These are phyloP conservation scores for Neofusicoccum cordaticola DNA, from an alignment of 2,329 filamentous ascomycete genomes.

Conservation along the genomic window DNA sequence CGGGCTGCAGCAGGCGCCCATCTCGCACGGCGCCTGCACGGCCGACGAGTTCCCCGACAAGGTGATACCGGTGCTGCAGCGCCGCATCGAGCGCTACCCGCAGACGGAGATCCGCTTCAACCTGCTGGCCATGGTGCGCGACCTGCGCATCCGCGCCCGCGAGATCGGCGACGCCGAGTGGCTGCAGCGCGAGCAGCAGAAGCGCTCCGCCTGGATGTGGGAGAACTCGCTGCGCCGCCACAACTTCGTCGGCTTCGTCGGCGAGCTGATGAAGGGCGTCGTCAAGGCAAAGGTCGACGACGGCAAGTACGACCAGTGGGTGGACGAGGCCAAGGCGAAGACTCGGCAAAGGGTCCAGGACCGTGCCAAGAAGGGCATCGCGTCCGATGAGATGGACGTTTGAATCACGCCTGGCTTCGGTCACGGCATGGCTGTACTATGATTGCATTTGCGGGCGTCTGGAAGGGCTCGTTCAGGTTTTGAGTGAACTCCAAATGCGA, in stretches of 20 bases:
- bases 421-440: not conserved
- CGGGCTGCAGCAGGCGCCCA: slow-evolving; percentile 88
- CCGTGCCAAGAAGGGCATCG: slow-evolving; percentile 39
- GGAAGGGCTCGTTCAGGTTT: not conserved
- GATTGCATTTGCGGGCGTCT: slow-evolving; percentile 6
- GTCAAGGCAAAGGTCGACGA: slow-evolving; percentile 69
- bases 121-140: slow-evolving; percentile 84
- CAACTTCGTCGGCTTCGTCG: slow-evolving; percentile 95
- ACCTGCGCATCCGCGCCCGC: slow-evolving; percentile 71
- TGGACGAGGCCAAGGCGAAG: slow-evolving; percentile 63
- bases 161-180: slow-evolving; percentile 81
- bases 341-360: slow-evolving; percentile 51
- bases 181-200: slow-evolving; percentile 75
- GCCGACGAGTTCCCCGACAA: slow-evolving; percentile 70
- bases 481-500: not conserved
- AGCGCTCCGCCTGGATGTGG: slow-evolving; percentile 84
- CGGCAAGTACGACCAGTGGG: slow-evolving; percentile 70
- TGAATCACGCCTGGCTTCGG: not conserved
- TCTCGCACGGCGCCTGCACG: slow-evolving; percentile 76
- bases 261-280: slow-evolving; percentile 84
- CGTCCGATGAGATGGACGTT: slow-evolving; percentile 27
- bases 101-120: slow-evolving; percentile 91
- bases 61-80: slow-evolving; percentile 83
- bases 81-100: slow-evolving; percentile 81
- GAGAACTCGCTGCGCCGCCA: slow-evolving; percentile 90